Percentiles rank a stretch among this genome's conserved stretches.
Evolutionary conservation across 495 filamentous ascomycete species (phyloP).

Genomic region (Rostrohypoxylon terebratum): DNA sequence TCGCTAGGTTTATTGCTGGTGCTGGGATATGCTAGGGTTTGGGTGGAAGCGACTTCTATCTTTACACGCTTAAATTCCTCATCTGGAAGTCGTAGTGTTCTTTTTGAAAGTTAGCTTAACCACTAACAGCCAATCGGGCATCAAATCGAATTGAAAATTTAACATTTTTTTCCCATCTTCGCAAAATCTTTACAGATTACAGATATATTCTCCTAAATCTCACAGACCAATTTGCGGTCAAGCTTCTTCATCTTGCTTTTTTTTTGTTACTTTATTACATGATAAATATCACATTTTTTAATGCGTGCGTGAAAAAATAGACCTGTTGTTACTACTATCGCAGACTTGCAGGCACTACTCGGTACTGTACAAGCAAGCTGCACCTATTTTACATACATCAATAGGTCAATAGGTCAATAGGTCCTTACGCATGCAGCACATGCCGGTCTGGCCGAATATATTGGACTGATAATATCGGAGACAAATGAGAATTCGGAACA

Average conservation of each 20-base stretch:
- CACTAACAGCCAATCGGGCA: constrained; percentile 2
- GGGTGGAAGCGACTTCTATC: constrained; percentile 27
- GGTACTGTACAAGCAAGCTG: constrained; percentile 5
- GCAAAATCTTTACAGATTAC: constrained; percentile 3
- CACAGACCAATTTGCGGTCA: constrained; percentile 10
- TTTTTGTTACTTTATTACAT: neutral
- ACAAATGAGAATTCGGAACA: constrained; percentile 24
- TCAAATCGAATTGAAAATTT: constrained; percentile 1
- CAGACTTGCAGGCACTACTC: constrained; percentile 20
- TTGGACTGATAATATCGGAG: constrained; percentile 29
- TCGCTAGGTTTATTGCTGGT: constrained; percentile 3
- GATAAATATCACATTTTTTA: constrained; percentile 11
- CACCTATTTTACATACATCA: constrained; percentile 29
- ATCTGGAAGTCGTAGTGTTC: constrained; percentile 18
- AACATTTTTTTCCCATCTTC: neutral
- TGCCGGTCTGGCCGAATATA: constrained; percentile 20
- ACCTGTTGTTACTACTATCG: constrained; percentile 8
- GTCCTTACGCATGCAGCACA: neutral
- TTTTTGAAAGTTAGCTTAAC: constrained; percentile 15
- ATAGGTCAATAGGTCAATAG: neutral
- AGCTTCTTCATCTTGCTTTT: neutral
- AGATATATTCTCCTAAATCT: neutral
- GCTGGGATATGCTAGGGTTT: constrained; percentile 15
- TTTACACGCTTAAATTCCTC: constrained; percentile 29
- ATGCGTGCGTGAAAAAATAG: constrained; percentile 14